Evolutionary conservation across 176 grass and related monocot species (phyloP).

Genomic region (Carex scoparia): DNA sequence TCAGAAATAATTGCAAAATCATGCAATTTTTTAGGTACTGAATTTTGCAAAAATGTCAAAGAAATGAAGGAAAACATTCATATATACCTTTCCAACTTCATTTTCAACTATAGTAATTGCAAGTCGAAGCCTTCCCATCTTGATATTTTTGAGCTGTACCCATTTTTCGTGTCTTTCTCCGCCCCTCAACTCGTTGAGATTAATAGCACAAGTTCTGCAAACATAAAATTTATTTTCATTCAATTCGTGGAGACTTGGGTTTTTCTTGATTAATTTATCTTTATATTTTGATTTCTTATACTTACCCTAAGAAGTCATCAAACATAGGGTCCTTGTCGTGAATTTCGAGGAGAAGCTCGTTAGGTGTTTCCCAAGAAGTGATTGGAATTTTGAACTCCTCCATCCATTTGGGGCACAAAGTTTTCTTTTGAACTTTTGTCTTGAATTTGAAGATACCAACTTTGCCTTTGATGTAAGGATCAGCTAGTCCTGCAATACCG

Average conservation of each 20-base stretch:
- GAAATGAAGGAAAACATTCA: not conserved
- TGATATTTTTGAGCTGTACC: conserved; percentile 76
- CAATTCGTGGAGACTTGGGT: not conserved
- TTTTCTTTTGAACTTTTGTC: conserved; percentile 80
- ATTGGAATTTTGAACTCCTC: conserved; percentile 97
- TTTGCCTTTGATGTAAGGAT: conserved; percentile 85
- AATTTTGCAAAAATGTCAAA: not conserved
- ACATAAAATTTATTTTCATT: conserved; percentile 15
- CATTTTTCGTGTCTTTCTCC: conserved; percentile 94
- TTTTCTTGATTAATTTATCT: not conserved
- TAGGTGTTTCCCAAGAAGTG: conserved; percentile 66
- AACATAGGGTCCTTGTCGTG: conserved; percentile 86
- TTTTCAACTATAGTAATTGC: conserved; percentile 56
- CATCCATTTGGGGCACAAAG: conserved; percentile 73
- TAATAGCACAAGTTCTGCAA: conserved; percentile 59
- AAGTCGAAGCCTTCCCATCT: conserved; percentile 78
- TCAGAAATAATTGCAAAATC: not conserved
- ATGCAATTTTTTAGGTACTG: not conserved
- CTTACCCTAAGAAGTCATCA: conserved; percentile 88
- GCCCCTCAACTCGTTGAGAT: conserved; percentile 60
- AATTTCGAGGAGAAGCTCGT: conserved; percentile 74
- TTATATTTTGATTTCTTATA: conserved; percentile 14
- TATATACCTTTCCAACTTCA: conserved; percentile 42
- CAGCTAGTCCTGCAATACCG: conserved; percentile 57
- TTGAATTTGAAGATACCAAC: conserved; percentile 75